Evolutionary conservation across 345 rosid genomes (phyloP).

Genomic region (Theobroma cacao): DNA sequence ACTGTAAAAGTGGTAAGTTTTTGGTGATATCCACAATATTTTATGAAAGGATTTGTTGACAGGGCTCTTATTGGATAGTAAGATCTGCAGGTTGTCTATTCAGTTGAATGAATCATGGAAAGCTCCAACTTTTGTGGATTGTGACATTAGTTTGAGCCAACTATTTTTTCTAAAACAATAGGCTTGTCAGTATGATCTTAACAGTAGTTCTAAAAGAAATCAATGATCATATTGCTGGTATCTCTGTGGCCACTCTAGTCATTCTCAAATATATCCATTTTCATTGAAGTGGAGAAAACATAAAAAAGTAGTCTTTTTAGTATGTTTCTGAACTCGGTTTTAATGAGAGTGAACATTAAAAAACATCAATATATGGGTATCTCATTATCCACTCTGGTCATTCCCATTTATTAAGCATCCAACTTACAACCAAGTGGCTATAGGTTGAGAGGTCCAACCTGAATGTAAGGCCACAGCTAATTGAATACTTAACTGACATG

Average conservation of each 20-base stretch:
- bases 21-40: not conserved
- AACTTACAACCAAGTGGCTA: not conserved
- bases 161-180: not conserved
- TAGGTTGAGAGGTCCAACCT: not conserved
- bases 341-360: not conserved
- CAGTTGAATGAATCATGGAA: not conserved
- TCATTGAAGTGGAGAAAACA: not conserved
- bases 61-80: not conserved
- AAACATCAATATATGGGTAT: not conserved
- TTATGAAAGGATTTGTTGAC: not conserved
- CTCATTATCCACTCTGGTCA: not conserved
- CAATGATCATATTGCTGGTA: not conserved
- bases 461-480: not conserved
- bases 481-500: not conserved
- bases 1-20: too few relatives aligned
- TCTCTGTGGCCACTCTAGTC: not conserved
- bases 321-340: not conserved
- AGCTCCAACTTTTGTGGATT: not conserved
- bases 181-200: not conserved
- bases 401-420: not conserved
- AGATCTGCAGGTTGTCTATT: not conserved
- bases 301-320: not conserved
- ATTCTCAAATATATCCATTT: not conserved
- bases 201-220: not conserved
- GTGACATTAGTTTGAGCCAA: not conserved